These are phyloP conservation scores for Clohesyomyces aquaticus DNA, from an alignment of 495 filamentous ascomycete genomes.

Conservation along the genomic window DNA sequence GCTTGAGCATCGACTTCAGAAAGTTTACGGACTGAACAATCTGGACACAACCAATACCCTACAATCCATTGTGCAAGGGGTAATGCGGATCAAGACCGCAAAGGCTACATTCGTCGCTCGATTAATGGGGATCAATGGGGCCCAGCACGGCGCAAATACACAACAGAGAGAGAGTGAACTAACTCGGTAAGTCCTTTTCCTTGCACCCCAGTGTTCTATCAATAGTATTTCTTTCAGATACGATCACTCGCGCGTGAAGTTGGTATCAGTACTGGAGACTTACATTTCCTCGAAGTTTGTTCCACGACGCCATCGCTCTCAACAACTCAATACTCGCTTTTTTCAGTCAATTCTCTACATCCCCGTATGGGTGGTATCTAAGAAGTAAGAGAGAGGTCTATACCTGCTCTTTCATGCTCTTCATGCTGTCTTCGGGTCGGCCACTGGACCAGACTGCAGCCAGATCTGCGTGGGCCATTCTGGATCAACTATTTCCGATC, in stretches of 20 bases:
- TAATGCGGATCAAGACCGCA: slow-evolving; percentile 8
- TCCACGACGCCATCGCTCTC: slow-evolving; percentile 23
- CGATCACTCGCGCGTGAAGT: background rate
- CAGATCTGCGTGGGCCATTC: slow-evolving; percentile 14
- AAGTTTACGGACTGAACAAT: slow-evolving; percentile 11
- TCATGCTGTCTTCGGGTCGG: slow-evolving; percentile 13
- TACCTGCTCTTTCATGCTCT: slow-evolving; percentile 18
- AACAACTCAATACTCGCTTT: slow-evolving; percentile 8
- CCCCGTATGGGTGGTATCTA: slow-evolving; percentile 29
- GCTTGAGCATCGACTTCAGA: slow-evolving; percentile 19
- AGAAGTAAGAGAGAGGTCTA: slow-evolving; percentile 29
- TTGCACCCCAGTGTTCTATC: background rate
- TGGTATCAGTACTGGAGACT: background rate
- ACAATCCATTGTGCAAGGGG: slow-evolving; percentile 22
- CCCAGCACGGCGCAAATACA: background rate
- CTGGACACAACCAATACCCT: slow-evolving; percentile 17
- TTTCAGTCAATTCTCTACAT: slow-evolving; percentile 17
- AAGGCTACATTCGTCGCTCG: slow-evolving; percentile 25
- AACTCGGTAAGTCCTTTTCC: slow-evolving; percentile 15
- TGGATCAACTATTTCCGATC: slow-evolving; percentile 27
- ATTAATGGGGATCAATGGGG: slow-evolving; percentile 11
- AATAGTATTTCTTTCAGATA: background rate
- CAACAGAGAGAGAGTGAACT: slow-evolving; percentile 2
- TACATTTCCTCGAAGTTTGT: slow-evolving; percentile 13
- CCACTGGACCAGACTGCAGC: slow-evolving; percentile 1